Evolutionary conservation across 139 green algal species (phyloP), one percentile per base, ranked within the genome.

Genomic region (Ulvella scutata): DNA sequence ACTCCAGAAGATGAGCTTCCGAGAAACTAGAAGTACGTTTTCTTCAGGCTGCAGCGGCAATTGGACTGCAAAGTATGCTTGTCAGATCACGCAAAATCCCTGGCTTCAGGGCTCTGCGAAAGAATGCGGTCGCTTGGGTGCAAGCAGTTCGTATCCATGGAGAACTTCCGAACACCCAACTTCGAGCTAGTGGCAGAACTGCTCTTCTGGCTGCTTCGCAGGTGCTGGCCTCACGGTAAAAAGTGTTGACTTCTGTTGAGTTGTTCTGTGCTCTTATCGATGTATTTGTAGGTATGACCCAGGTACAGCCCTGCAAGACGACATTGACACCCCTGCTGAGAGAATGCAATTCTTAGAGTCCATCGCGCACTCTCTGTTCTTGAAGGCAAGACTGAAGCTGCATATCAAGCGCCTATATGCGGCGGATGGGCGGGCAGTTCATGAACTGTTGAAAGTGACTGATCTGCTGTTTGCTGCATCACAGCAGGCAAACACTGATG

Each of bases 131-230:
- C 80, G 3, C 39, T 95, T 62, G 88, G 88, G 0, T 95, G 91
- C 75, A 86, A 86, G 4, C 76, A 88, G 0, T 61, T 90, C 2
- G 88, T 95, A 37, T 88, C 80, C 43, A 84, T 92, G 79, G 87
- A 93, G 60, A 93, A 89, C 44, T 95, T 95, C 51, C 72, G 86
- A 2, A 75, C 75, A 0, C 86, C 86, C 2, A 92, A 94, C 75
- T 96, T 96, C 44, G 88, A 94, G 83, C 86, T 94, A 3, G 90
- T 94, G 3, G 86, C 90, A 4, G 91, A 95, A 44, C 89, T 83
- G 75, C 74, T 96, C 20, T 84, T 88, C 43, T 96, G 91, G 91
- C 82, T 96, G 3, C 79, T 91, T 10, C 76, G 88, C 37, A 80
- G 90, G 87, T 92, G 72, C 36, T 17, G 40, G 1, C 21, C 40